phyloP scores from a whole-genome alignment of 2,329 filamentous ascomycete genomes.

The Massarina eburnea region DNA sequence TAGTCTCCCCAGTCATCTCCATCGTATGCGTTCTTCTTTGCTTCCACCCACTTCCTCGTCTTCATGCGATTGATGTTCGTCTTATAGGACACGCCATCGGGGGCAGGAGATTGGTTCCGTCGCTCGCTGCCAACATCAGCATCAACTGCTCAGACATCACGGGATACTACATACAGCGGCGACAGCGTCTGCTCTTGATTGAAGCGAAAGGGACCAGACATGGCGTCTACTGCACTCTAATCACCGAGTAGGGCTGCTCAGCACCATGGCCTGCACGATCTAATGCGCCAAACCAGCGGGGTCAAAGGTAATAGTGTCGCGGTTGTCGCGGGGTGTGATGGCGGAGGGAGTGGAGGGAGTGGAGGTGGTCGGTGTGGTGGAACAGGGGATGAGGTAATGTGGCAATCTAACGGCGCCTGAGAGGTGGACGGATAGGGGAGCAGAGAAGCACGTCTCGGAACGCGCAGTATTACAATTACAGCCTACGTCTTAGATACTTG shows the following conservation, averaged over 20 bases:
- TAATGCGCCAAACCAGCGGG: neutral
- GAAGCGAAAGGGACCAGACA: constrained; percentile 48
- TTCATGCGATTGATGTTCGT: constrained; percentile 86
- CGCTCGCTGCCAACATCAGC: constrained; percentile 28
- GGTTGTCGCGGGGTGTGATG: neutral
- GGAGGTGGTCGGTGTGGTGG: neutral
- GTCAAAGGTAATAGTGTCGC: constrained; percentile 1
- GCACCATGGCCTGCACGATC: constrained; percentile 6
- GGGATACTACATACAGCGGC: constrained; percentile 37
- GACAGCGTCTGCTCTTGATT: constrained; percentile 38
- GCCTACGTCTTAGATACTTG: too few relatives aligned
- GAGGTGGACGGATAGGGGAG: neutral
- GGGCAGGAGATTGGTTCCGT: constrained; percentile 23
- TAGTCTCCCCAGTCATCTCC: constrained; percentile 88
- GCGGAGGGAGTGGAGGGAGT: neutral
- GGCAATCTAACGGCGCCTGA: neutral
- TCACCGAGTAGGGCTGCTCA: constrained; percentile 5
- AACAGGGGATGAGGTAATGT: neutral
- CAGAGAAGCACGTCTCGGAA: neutral
- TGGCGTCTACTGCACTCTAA: constrained; percentile 13
- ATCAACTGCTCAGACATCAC: neutral
- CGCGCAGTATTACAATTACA: too few relatives aligned
- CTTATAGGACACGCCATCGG: constrained; percentile 62
- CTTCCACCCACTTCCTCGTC: constrained; percentile 94
- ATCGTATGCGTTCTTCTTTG: constrained; percentile 82